These are phyloP conservation scores for Chytridium lagenaria DNA, from an alignment of 371 early-diverging fungal genomes.

Conservation along the genomic window DNA sequence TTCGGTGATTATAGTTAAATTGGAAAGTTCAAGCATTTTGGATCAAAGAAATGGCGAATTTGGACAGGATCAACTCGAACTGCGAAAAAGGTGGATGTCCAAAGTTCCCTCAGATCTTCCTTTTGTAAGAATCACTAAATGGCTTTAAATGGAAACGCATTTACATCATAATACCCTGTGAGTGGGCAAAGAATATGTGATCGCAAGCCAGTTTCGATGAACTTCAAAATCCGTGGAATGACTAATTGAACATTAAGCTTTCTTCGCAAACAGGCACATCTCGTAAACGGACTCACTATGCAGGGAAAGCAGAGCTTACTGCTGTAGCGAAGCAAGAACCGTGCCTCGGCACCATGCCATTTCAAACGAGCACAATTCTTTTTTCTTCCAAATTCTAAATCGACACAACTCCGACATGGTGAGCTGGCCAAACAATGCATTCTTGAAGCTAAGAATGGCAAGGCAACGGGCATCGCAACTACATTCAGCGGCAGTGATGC, in stretches of 20 bases:
- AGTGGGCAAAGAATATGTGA: slow-evolving; percentile 82
- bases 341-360: neutral
- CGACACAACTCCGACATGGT: slow-evolving; percentile 1
- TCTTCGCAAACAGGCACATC: too few species aligned
- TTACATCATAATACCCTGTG: slow-evolving; percentile 87
- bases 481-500: slow-evolving; percentile 29
- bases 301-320: slow-evolving; percentile 18
- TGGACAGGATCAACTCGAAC: slow-evolving; percentile 84
- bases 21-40: slow-evolving; percentile 77
- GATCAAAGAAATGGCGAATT: slow-evolving; percentile 71
- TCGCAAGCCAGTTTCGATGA: slow-evolving; percentile 97
- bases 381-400: neutral
- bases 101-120: slow-evolving; percentile 92
- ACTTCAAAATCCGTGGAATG: slow-evolving; percentile 97
- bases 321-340: neutral
- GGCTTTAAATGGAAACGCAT: neutral
- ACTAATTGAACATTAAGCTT: too few species aligned
- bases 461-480: slow-evolving; percentile 11
- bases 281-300: slow-evolving; percentile 17
- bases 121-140: slow-evolving; percentile 40
- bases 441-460: neutral
- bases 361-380: neutral
- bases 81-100: slow-evolving; percentile 98
- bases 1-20: slow-evolving; percentile 69
- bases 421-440: too few species aligned